These are phyloP conservation scores for Quercus tomentella DNA, from an alignment of 331 rosid species.

Conservation along the genomic window DNA sequence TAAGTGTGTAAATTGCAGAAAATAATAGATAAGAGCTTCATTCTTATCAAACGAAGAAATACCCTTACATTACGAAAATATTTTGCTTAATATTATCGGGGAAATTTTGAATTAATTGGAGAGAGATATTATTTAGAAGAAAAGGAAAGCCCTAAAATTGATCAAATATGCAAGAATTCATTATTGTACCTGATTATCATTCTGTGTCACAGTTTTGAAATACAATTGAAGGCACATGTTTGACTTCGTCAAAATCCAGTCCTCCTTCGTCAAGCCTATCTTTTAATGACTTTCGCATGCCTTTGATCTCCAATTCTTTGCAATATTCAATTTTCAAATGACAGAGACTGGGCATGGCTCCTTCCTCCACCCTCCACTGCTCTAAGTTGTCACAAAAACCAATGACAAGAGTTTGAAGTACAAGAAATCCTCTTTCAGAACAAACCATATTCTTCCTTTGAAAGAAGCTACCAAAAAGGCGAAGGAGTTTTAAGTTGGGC, in stretches of 20 bases:
- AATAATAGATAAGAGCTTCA: too few species aligned
- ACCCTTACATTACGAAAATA: too few species aligned
- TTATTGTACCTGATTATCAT: too few species aligned
- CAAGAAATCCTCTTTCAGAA: conserved; percentile 32
- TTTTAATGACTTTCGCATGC: conserved; percentile 39
- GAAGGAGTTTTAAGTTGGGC: conserved; percentile 37
- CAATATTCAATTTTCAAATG: conserved; percentile 31
- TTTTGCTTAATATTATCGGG: too few species aligned
- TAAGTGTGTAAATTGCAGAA: too few species aligned
- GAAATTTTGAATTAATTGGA: too few species aligned
- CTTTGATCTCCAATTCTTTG: background rate
- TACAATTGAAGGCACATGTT: conserved; percentile 32
- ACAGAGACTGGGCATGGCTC: conserved; percentile 35
- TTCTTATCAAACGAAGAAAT: too few species aligned
- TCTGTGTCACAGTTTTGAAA: background rate
- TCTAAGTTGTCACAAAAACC: conserved; percentile 20
- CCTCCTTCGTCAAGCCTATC: conserved; percentile 42
- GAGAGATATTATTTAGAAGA: too few species aligned
- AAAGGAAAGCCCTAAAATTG: too few species aligned
- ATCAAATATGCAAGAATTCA: too few species aligned
- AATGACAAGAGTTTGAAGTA: conserved; percentile 32
- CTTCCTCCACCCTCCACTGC: conserved; percentile 42
- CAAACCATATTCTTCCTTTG: conserved; percentile 32
- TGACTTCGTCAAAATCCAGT: background rate
- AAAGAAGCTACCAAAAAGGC: conserved; percentile 31